Evolutionary conservation across 2,329 filamentous ascomycete species (phyloP).

Genomic region (Beauveria medogensis): DNA sequence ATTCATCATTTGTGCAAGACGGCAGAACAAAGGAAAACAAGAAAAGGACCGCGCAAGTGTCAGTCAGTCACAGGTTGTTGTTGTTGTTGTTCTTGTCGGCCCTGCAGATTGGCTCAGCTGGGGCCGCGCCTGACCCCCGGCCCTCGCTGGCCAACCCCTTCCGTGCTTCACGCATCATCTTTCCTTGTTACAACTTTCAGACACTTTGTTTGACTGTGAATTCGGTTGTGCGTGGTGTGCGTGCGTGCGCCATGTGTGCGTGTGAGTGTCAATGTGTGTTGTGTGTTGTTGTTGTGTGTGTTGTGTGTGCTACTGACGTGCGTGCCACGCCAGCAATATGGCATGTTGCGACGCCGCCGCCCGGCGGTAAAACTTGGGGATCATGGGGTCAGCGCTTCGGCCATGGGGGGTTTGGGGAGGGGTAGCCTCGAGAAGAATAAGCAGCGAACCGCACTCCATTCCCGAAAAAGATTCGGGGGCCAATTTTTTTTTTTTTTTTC

Average conservation of each 20-base stretch:
- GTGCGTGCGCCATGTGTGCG: too few relatives aligned
- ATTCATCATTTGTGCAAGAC: not conserved
- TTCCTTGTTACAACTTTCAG: too few relatives aligned
- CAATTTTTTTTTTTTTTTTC: not conserved
- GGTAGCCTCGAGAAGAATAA: not conserved
- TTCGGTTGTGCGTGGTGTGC: not conserved
- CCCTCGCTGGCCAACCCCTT: not conserved
- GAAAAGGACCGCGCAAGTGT: not conserved
- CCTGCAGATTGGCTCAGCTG: not conserved
- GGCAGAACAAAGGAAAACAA: not conserved
- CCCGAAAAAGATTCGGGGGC: not conserved
- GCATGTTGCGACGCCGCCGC: too few relatives aligned
- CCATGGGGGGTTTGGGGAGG: not conserved
- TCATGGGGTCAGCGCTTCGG: constrained; percentile 8
- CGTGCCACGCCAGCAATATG: not conserved
- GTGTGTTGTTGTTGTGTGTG: not conserved
- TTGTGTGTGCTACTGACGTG: not conserved
- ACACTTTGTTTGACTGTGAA: not conserved
- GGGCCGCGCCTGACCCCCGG: constrained; percentile 14
- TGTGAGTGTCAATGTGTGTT: too few relatives aligned
- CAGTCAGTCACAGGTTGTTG: not conserved
- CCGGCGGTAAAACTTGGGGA: not conserved
- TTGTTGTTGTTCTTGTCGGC: not conserved
- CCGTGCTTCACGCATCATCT: not conserved
- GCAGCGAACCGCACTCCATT: not conserved